These are phyloP conservation scores for Triticum urartu DNA, from an alignment of 176 grass and related monocot genomes.

Conservation along the genomic window DNA sequence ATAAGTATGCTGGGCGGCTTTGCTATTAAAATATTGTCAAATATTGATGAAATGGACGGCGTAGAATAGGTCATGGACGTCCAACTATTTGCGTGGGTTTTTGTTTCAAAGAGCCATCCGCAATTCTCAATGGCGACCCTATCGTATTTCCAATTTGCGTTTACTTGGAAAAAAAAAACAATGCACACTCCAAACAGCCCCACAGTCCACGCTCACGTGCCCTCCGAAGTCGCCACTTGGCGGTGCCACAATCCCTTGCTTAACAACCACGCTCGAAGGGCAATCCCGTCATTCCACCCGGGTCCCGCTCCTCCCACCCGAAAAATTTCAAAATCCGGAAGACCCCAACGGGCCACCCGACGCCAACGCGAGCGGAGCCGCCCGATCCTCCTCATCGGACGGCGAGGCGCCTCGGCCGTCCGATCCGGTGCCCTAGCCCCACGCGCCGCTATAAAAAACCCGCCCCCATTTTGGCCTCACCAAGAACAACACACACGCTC, in stretches of 20 bases:
- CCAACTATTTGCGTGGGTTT: too few relatives aligned
- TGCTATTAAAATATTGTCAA: too few relatives aligned
- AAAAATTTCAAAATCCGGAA: constrained; percentile 39
- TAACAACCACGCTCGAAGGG: background rate
- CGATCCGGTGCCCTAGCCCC: constrained; percentile 28
- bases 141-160: background rate
- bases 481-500: background rate
- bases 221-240: background rate
- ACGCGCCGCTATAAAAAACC: constrained; percentile 31
- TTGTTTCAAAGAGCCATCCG: too few relatives aligned
- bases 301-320: background rate
- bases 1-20: too few relatives aligned
- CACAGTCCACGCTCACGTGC: background rate
- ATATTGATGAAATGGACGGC: too few relatives aligned
- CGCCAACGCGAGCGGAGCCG: background rate
- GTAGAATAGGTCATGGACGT: too few relatives aligned
- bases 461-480: background rate
- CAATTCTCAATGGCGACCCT: too few relatives aligned
- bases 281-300: background rate
- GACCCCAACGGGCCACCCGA: constrained; percentile 9
- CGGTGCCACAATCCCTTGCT: background rate
- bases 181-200: too few relatives aligned
- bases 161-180: background rate
- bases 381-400: constrained; percentile 5
- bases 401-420: background rate